phyloP scores from a whole-genome alignment of 1,139 yeast species.

The Pichia sp. region DNA sequence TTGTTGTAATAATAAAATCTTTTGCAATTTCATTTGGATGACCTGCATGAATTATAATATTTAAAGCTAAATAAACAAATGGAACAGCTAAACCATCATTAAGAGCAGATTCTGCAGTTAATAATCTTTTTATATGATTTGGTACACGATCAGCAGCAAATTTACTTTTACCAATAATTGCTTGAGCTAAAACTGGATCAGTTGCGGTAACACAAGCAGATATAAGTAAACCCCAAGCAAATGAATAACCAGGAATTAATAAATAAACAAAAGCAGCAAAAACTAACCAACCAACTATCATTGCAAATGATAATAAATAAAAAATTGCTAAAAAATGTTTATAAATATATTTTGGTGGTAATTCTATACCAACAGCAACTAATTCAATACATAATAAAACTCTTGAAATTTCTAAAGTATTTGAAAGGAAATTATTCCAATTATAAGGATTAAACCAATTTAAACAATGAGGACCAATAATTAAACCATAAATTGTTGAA shows the following conservation, averaged over 20 bases:
- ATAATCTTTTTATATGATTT: slow-evolving; percentile 82
- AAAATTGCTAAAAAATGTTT: slow-evolving; percentile 82
- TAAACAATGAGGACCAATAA: slow-evolving; percentile 89
- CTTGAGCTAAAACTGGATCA: slow-evolving; percentile 96
- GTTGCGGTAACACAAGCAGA: slow-evolving; percentile 96
- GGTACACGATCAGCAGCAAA: slow-evolving; percentile 91
- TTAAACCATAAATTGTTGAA: slow-evolving; percentile 84
- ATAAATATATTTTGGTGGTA: slow-evolving; percentile 88
- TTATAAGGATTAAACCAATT: slow-evolving; percentile 80
- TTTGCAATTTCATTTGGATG: slow-evolving; percentile 64
- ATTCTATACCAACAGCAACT: slow-evolving; percentile 94
- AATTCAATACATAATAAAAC: slow-evolving; percentile 87
- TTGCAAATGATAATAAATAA: slow-evolving; percentile 79
- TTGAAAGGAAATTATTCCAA: slow-evolving; percentile 89
- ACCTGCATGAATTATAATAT: slow-evolving; percentile 61
- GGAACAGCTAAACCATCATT: slow-evolving; percentile 99
- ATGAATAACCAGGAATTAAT: slow-evolving; percentile 71
- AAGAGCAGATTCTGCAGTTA: slow-evolving; percentile 94
- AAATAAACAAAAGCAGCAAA: slow-evolving; percentile 84
- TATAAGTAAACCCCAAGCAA: slow-evolving; percentile 70
- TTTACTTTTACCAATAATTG: slow-evolving; percentile 95
- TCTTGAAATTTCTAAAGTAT: slow-evolving; percentile 83
- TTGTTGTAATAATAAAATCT: slow-evolving; percentile 77
- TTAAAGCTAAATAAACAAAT: slow-evolving; percentile 71
- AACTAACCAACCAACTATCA: slow-evolving; percentile 90